Evolutionary conservation across 225 moss, liverwort and hornwort genomes (phyloP).

Genomic region (Pseudisothecium myosuroides): DNA sequence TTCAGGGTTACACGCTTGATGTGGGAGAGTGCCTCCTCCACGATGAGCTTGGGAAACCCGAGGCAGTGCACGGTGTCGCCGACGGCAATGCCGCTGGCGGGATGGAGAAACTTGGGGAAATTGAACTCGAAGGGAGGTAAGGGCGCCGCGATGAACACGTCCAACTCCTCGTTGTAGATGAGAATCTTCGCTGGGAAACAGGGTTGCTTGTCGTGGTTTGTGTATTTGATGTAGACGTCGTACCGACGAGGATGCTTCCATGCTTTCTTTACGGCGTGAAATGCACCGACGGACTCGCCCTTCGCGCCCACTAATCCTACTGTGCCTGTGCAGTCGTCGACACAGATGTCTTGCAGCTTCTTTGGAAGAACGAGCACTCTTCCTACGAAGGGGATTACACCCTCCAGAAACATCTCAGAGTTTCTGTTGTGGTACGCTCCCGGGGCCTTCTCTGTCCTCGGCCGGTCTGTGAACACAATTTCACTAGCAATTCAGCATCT

Average conservation of each 20-base stretch:
- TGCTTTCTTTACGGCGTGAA: slow-evolving; percentile 5
- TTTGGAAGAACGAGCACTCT: slow-evolving; percentile 31
- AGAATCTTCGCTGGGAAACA: slow-evolving; percentile 27
- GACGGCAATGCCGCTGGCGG: slow-evolving; percentile 18
- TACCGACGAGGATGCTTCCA: slow-evolving; percentile 28
- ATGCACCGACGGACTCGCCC: slow-evolving; percentile 37
- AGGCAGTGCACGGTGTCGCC: slow-evolving; percentile 35
- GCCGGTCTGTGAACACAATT: neutral
- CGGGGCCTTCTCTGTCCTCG: neutral
- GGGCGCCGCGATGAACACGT: slow-evolving; percentile 20
- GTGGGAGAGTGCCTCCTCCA: neutral
- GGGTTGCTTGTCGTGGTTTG: slow-evolving; percentile 28
- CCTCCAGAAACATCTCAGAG: slow-evolving; percentile 18
- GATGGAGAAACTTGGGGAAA: slow-evolving; percentile 13
- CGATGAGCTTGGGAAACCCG: slow-evolving; percentile 16
- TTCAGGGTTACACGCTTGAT: neutral
- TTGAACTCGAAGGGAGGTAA: slow-evolving; percentile 12
- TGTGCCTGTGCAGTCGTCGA: slow-evolving; percentile 24
- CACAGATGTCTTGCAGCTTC: neutral
- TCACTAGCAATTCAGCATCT: neutral
- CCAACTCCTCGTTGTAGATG: slow-evolving; percentile 6
- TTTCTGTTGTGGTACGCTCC: neutral
- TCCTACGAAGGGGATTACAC: slow-evolving; percentile 30
- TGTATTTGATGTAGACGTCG: slow-evolving; percentile 32
- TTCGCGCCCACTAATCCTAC: slow-evolving; percentile 25